These are phyloP conservation scores for Fomitiporia mediterranea DNA, from an alignment of 1,284 basidiomycete species.

Conservation along the genomic window DNA sequence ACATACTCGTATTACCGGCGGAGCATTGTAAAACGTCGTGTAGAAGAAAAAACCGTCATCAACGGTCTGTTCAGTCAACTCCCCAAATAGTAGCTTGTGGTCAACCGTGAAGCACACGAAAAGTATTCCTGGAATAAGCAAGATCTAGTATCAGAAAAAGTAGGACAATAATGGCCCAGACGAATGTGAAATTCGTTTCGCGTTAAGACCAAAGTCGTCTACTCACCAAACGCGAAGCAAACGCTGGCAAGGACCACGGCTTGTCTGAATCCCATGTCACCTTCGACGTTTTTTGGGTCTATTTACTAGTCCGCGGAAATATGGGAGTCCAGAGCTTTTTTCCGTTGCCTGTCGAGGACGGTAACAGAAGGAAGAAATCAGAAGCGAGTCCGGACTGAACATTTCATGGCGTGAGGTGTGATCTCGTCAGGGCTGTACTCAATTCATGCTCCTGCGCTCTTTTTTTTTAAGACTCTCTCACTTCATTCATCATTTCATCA, in stretches of 20 bases:
- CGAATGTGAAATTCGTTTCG: background rate
- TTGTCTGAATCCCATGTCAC: slow-evolving; percentile 75
- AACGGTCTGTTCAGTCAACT: slow-evolving; percentile 56
- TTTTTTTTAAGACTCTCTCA: too few species aligned
- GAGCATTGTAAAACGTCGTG: slow-evolving; percentile 84
- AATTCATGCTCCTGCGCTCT: background rate
- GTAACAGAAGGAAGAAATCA: background rate
- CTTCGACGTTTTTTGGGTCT: background rate
- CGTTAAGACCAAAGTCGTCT: too few species aligned
- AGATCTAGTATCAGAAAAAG: background rate
- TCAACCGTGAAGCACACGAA: slow-evolving; percentile 88
- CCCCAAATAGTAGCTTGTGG: slow-evolving; percentile 72
- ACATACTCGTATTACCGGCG: slow-evolving; percentile 80
- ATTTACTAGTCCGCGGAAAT: background rate
- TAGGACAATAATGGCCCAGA: background rate
- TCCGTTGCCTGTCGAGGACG: background rate
- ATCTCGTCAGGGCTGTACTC: background rate
- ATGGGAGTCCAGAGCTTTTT: background rate
- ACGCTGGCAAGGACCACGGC: slow-evolving; percentile 78
- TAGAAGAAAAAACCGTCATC: slow-evolving; percentile 84
- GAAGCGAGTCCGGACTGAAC: background rate
- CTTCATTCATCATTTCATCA: too few species aligned
- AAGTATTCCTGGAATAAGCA: slow-evolving; percentile 56
- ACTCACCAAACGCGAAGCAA: slow-evolving; percentile 69
- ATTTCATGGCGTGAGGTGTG: background rate